phyloP scores from a whole-genome alignment of 1,284 basidiomycete species.

The Coriolopsis trogii region DNA sequence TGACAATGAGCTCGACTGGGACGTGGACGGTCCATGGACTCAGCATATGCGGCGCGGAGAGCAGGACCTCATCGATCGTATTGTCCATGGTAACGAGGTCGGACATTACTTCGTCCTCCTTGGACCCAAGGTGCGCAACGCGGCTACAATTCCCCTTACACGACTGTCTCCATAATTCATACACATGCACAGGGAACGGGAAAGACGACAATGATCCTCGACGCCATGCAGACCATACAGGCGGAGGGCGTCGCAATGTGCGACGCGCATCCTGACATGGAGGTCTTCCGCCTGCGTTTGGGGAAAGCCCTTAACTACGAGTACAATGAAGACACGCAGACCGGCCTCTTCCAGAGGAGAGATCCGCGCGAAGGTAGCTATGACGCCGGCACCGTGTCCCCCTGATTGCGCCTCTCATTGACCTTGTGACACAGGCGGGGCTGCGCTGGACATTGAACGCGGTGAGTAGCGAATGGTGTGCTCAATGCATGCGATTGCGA shows the following conservation, averaged over 20 bases:
- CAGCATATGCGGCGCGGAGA: slow-evolving; percentile 71
- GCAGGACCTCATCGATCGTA: slow-evolving; percentile 75
- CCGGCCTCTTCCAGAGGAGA: slow-evolving; percentile 75
- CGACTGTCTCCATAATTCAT: too few species aligned
- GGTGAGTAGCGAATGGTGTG: slow-evolving; percentile 46
- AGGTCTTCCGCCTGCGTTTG: slow-evolving; percentile 80
- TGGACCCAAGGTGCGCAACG: slow-evolving; percentile 66
- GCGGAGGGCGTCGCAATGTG: slow-evolving; percentile 68
- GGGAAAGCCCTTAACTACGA: slow-evolving; percentile 83
- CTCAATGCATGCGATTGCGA: too few species aligned
- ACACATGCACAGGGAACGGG: slow-evolving; percentile 50
- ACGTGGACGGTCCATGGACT: slow-evolving; percentile 48
- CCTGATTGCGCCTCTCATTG: not conserved
- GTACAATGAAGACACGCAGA: slow-evolving; percentile 81
- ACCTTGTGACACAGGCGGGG: slow-evolving; percentile 53
- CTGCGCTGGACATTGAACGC: slow-evolving; percentile 82
- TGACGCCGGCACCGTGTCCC: not conserved
- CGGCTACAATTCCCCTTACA: not conserved
- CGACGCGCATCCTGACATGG: slow-evolving; percentile 66
- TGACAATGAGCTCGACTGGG: slow-evolving; percentile 42
- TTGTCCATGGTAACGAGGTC: slow-evolving; percentile 71
- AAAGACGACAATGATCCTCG: slow-evolving; percentile 82
- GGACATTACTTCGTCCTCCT: slow-evolving; percentile 80
- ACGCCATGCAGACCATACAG: slow-evolving; percentile 73
- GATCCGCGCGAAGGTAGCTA: slow-evolving; percentile 77